Evolutionary conservation across 2,329 filamentous ascomycete genomes (phyloP), one percentile per base, ranked within the genome.

Genomic region (Aspergillus phoenicis): DNA sequence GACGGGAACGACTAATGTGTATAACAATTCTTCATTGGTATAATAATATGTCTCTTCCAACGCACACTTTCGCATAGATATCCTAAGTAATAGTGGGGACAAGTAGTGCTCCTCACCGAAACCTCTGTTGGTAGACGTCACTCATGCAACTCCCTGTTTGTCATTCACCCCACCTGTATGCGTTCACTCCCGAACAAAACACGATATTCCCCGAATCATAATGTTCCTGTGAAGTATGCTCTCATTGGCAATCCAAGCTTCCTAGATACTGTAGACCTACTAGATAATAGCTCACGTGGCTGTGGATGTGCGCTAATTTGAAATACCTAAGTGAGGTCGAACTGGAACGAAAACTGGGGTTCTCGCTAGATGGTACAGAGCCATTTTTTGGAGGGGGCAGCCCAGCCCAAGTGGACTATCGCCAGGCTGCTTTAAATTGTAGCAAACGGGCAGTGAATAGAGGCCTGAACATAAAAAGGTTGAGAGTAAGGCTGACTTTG

Each of bases 121-220:
- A 15, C 41, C 20, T 45, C 20, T 11, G 41, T 24, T 24, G 41
- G 41, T 20, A 22, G 24, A 51, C 30, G 47, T 51, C 47, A 51
- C 47, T 51, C n/a, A 51, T 51, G 47, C 26, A 51, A 30, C 26
- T 30, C 26, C n/a, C 47, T 51, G 47, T 51, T 51, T 51, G 47
- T 51, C 47, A 51, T 51, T 51, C 47, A 30, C 26, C 47, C 47
- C 47, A 30, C 47, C 26, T 30, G 47, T 28, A 51, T 51, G 13
- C 41, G 20, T 45, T 20, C 41, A 36, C 41, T 11, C 20, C 47
- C 26, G 26, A 13, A 22, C 41, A 45, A 22, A 24, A 11, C 41
- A 15, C 33, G 33, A 36, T 36, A 36, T 36, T 36, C 33, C 33
- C 33, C 33, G 33, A 36, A 36, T 36, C 33, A 36, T 13, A 36